A percentile compares a stretch with the other conserved stretches of the same genome.
Evolutionary conservation across 1,284 basidiomycete species (phyloP).

Genomic region (Ustilago cynodontis): DNA sequence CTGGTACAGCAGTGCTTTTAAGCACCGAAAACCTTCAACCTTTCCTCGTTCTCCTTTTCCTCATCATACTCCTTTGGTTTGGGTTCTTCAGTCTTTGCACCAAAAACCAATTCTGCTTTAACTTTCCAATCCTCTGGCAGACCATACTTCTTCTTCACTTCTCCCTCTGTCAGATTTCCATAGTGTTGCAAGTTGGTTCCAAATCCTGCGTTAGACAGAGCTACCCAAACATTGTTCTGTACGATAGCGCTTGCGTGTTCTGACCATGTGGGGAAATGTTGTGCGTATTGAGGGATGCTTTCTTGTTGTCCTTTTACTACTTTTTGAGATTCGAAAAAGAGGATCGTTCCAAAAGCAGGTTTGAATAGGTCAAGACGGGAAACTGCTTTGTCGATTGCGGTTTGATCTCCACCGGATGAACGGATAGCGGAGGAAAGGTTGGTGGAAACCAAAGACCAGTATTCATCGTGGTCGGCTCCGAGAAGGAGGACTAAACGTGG

Average conservation of each 20-base stretch:
- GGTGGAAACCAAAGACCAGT: slow-evolving; percentile 71
- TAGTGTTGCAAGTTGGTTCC: slow-evolving; percentile 72
- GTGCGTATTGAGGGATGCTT: slow-evolving; percentile 70
- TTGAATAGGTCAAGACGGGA: slow-evolving; percentile 69
- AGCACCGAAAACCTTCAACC: slow-evolving; percentile 33
- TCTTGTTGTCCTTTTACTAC: slow-evolving; percentile 66
- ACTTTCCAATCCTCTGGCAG: slow-evolving; percentile 71
- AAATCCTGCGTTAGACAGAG: slow-evolving; percentile 71
- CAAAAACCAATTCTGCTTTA: slow-evolving; percentile 72
- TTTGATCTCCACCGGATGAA: slow-evolving; percentile 36
- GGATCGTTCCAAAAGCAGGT: slow-evolving; percentile 72
- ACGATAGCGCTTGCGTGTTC: slow-evolving; percentile 66
- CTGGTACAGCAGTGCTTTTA: too few relatives aligned
- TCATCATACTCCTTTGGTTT: slow-evolving; percentile 38
- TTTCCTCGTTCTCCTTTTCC: slow-evolving; percentile 24
- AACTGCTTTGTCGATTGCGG: slow-evolving; percentile 41
- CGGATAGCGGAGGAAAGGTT: slow-evolving; percentile 42
- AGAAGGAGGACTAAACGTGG: slow-evolving; percentile 72
- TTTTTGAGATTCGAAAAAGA: slow-evolving; percentile 70
- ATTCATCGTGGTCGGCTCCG: slow-evolving; percentile 70
- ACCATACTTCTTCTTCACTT: slow-evolving; percentile 67
- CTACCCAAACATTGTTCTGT: slow-evolving; percentile 72
- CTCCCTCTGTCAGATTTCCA: slow-evolving; percentile 51
- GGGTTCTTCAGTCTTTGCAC: slow-evolving; percentile 49
- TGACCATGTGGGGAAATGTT: slow-evolving; percentile 69